Percentiles rank a stretch among this genome's conserved stretches.
These are phyloP conservation scores for Rhizophora mangle DNA, from an alignment of 345 rosid genomes.

Conservation along the genomic window DNA sequence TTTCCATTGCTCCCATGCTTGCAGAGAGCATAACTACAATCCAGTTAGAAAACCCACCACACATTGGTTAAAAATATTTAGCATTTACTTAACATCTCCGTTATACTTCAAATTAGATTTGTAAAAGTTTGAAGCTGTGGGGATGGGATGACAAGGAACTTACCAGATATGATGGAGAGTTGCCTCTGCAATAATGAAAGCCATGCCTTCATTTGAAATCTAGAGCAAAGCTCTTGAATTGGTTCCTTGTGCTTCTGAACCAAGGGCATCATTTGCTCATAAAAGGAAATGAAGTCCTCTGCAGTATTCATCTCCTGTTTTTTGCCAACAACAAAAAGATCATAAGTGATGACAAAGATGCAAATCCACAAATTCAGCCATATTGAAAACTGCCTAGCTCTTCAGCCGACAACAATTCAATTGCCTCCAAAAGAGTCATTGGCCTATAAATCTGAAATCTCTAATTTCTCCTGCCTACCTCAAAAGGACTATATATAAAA, in stretches of 20 bases:
- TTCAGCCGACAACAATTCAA: no score
- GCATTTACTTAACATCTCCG: no score
- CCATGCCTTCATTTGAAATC: slow-evolving; percentile 75
- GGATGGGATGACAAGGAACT: no score
- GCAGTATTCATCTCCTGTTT: slow-evolving; percentile 83
- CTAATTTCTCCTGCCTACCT: neutral
- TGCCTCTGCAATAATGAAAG: slow-evolving; percentile 52
- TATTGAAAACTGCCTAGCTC: no score
- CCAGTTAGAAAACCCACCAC: no score
- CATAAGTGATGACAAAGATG: neutral
- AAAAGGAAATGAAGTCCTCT: slow-evolving; percentile 74
- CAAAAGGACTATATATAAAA: neutral
- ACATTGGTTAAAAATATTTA: no score
- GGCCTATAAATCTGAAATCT: neutral
- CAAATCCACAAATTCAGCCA: neutral
- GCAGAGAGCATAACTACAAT: no score
- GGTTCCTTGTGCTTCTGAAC: slow-evolving; percentile 75
- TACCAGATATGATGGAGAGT: no score
- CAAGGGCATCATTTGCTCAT: slow-evolving; percentile 62
- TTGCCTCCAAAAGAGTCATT: neutral
- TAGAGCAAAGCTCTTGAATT: slow-evolving; percentile 59
- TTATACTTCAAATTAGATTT: no score
- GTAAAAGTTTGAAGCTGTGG: no score
- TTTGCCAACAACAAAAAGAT: slow-evolving; percentile 13
- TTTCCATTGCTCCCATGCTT: no score